Base-by-base conservation (phyloP, 2,329 filamentous ascomycete genomes). In the Xylariaceae sp. region DNA sequence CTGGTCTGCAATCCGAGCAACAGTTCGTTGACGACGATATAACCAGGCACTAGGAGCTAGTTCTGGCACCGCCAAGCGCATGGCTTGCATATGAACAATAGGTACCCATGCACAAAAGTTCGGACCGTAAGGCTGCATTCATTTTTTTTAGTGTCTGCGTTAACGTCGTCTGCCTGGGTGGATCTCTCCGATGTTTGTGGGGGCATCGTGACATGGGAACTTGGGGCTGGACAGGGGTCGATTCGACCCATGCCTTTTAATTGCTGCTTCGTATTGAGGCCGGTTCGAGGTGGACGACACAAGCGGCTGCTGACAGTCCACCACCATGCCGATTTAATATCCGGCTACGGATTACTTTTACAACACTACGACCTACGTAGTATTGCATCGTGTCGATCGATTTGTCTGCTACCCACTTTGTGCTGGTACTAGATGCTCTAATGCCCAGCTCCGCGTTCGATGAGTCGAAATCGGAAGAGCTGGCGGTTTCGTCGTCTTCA, bases 211-310 rank as follows among this genome's bases (percentile, higher is more conserved):
- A n/a, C 15, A 52, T 47, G 30, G 30, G 49, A 11, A n/a, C 23
- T 51, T 9, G 47, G 47, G 17, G 17, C 11, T 30, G 15, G 35
- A 35, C 57, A 59, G 55, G 61, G 59, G 56, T 30, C 61, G 61
- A 61, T 62, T 62, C 55, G 57, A 55, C 57, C 53, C 50, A 30
- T 30, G 47, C 34, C 53, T 34, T 60, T 55, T 59, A 53, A 64
- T 64, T 63, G 61, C 51, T 49, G 58, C 57, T 64, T 64, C 62
- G 62, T 64, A 64, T 64, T 64, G 58, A 37, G 44, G 49, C 48
- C 48, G 30, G 53, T 44, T 45, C 30, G 57, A 58, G 41, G 53
- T 17, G 39, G 45, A 61, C 54, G 58, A 64, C 61, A 63, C 62
- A 60, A 64, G 56, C 52, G 39, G 51, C 53, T n/a, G 55, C 53